Conservation (phyloP, 2,329 filamentous ascomycete genomes). For the Aspergillus udagawae region DNA sequence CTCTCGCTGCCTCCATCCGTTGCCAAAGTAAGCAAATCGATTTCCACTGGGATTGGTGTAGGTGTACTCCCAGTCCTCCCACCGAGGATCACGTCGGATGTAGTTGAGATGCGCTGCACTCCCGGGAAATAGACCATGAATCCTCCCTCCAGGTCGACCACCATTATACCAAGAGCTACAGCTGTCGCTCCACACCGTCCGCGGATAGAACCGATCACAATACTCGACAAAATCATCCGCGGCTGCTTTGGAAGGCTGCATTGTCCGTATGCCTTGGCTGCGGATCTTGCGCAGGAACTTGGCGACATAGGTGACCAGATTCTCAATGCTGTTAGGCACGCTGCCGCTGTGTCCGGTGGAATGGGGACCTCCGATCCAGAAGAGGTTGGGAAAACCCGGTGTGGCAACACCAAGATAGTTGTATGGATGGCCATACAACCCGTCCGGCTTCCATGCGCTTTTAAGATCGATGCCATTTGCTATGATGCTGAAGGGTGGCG, state of each 20-base stretch:
- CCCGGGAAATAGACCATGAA: slow-evolving; percentile 68
- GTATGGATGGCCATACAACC: slow-evolving; percentile 59
- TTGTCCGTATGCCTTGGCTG: slow-evolving; percentile 61
- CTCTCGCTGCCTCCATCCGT: slow-evolving; percentile 62
- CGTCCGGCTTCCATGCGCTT: slow-evolving; percentile 54
- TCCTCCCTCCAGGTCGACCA: slow-evolving; percentile 56
- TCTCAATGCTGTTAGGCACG: slow-evolving; percentile 64
- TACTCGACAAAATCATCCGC: slow-evolving; percentile 53
- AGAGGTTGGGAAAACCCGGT: slow-evolving; percentile 64
- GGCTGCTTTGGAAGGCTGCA: slow-evolving; percentile 55
- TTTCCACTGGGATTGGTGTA: slow-evolving; percentile 44
- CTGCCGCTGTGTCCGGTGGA: slow-evolving; percentile 60
- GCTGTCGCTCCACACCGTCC: slow-evolving; percentile 49
- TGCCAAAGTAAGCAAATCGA: slow-evolving; percentile 57
- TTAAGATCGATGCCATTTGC: slow-evolving; percentile 53
- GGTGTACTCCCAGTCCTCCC: slow-evolving; percentile 58
- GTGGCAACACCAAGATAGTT: slow-evolving; percentile 63
- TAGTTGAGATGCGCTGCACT: slow-evolving; percentile 61
- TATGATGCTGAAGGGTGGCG: slow-evolving; percentile 58
- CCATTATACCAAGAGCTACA: slow-evolving; percentile 73
- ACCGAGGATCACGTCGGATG: slow-evolving; percentile 53
- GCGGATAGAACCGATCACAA: slow-evolving; percentile 48
- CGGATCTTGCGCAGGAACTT: slow-evolving; percentile 65
- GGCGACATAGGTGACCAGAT: slow-evolving; percentile 61
- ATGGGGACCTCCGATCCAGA: slow-evolving; percentile 62